Conservation (phyloP, 1,139 yeast genomes). For the Candida sojae region DNA sequence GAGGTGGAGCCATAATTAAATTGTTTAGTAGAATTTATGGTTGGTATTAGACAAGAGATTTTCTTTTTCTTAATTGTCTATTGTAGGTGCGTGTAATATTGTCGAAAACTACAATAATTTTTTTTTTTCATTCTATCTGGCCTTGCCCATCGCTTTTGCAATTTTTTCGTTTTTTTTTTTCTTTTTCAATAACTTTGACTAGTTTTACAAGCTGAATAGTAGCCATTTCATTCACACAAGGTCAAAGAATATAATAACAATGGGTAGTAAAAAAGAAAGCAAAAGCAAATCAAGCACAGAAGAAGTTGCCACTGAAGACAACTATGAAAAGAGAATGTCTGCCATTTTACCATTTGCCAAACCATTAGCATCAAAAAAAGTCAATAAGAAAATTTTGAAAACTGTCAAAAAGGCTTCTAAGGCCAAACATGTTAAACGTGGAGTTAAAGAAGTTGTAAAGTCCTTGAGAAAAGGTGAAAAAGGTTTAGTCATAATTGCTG, state of each 20-base stretch:
- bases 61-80: neutral
- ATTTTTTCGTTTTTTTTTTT: slow-evolving; percentile 11
- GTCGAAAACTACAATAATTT: neutral
- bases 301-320: slow-evolving; percentile 56
- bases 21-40: too few species aligned
- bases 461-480: slow-evolving; percentile 97
- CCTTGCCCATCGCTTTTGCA: slow-evolving; percentile 4
- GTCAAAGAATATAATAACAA: slow-evolving; percentile 2
- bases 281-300: slow-evolving; percentile 44
- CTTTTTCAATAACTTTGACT: neutral
- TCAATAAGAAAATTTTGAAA: slow-evolving; percentile 92
- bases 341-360: slow-evolving; percentile 91
- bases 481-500: slow-evolving; percentile 94
- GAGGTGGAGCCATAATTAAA: slow-evolving; percentile 4
- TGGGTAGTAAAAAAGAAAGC: slow-evolving; percentile 40
- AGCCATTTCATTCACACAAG: neutral
- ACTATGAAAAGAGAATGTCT: slow-evolving; percentile 88
- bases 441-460: slow-evolving; percentile 98
- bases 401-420: slow-evolving; percentile 96
- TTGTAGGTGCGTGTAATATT: slow-evolving; percentile 1
- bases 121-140: slow-evolving; percentile 10
- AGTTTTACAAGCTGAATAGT: neutral
- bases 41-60: neutral
- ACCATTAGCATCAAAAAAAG: slow-evolving; percentile 94
- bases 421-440: slow-evolving; percentile 97